Base-by-base conservation (phyloP, 352 stramenopile species). In the Plasmopara viticola region DNA sequence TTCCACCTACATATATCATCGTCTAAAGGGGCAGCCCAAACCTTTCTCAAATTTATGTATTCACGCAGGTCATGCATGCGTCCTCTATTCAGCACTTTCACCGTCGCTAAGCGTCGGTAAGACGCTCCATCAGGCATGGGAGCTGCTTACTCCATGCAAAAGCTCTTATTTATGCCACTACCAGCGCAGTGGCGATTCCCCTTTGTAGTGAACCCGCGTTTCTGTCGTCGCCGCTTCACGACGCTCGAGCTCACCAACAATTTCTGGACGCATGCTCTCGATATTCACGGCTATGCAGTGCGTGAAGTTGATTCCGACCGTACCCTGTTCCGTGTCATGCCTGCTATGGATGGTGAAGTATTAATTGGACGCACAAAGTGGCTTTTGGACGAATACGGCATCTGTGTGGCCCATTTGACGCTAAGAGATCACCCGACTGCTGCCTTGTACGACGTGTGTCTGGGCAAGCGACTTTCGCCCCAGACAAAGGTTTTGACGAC, bases 111-210 rank as follows among this genome's bases (percentile, higher is more conserved):
- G 47, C 44, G 30, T 44, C 37, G 48, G 9, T 29, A 29, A 45
- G 15, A 14, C 40, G n/a, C 14, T 41, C 2, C 28, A 8, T 8
- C 25, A 15, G 14, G 14, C 54, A 70, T 70, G 62, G 51, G 57
- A 20, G 34, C 49, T 1, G 45, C 51, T 5, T 25, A 72, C 20
- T 70, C 62, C 35, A 68, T 62, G 48, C 43, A 72, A 48, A 66
- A 65, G 48, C 68, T 71, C 42, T 51, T 78, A 43, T 51, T 53
- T 9, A 63, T 56, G 33, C 64, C 65, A 18, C 57, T 78, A 20
- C 39, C 49, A 13, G 48, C 61, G 53, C 68, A 78, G 49, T 71
- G 59, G 62, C 67, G 71, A 44, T 78, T 74, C 48, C 68, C 68
- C 40, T 73, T 70, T 51, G 57, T 65, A 33, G 61, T 78, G 12